phyloP scores from a whole-genome alignment of 768 basidiomycete genomes.

The Auriscalpium microsporum region DNA sequence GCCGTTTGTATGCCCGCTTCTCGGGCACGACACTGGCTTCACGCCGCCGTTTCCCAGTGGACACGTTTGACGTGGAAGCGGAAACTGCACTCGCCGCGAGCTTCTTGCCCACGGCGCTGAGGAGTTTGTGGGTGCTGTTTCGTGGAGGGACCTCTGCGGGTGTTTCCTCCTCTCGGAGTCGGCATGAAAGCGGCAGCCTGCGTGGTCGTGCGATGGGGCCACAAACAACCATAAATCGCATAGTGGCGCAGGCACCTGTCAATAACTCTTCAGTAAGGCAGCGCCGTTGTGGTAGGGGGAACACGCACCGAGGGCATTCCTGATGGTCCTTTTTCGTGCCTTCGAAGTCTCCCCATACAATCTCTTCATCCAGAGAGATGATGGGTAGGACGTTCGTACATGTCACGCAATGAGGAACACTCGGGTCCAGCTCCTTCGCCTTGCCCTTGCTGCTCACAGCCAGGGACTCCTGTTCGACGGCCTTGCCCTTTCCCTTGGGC shows the following conservation, averaged over 20 bases:
- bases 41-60: background rate
- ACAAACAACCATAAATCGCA: conserved; percentile 64
- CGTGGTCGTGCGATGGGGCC: conserved; percentile 58
- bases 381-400: conserved; percentile 67
- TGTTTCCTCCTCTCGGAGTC: conserved; percentile 33
- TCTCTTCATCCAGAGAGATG: conserved; percentile 64
- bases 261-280: conserved; percentile 3
- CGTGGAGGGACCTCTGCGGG: conserved; percentile 29
- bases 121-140: conserved; percentile 42
- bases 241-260: conserved; percentile 70
- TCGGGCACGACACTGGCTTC: background rate
- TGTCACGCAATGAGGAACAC: conserved; percentile 54
- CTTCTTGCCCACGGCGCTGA: conserved; percentile 48
- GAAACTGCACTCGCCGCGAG: conserved; percentile 29
- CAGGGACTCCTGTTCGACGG: conserved; percentile 5
- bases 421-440: conserved; percentile 16
- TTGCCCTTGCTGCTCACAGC: conserved; percentile 11
- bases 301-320: conserved; percentile 66
- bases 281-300: conserved; percentile 6
- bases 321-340: conserved; percentile 30
- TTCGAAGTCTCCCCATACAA: conserved; percentile 59
- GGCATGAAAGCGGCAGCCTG: conserved; percentile 35
- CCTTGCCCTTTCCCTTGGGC: conserved; percentile 15
- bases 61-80: conserved; percentile 17
- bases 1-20: background rate